Base-by-base conservation (phyloP, 495 filamentous ascomycete genomes). In the Chaetomium cochliodes region DNA sequence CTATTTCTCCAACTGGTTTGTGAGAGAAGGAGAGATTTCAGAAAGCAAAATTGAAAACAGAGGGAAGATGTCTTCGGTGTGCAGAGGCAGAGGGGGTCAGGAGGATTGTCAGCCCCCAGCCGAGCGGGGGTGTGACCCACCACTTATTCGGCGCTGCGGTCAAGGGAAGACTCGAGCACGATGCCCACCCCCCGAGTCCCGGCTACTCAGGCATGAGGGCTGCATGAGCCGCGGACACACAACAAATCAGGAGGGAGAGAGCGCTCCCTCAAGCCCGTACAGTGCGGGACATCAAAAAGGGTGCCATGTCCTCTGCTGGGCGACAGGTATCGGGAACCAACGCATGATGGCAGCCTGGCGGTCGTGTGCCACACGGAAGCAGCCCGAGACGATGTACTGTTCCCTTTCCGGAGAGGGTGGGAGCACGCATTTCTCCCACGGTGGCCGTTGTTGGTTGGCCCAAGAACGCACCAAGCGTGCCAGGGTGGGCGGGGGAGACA, bases 61-160 rank as follows among this genome's bases (percentile, higher is more conserved):
- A 30, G 52, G 54, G 46, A 44, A 59, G 65, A 65, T 18, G 44
- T 46, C 49, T 46, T 65, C 26, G 63, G 53, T 30, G 63, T 55
- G n/a, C n/a, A n/a, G n/a, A n/a, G n/a, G 47, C 44, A 47, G 67
- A 64, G 65, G 59, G 59, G 73, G 73, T 74, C 70, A 74, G 72
- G 65, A 73, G 69, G 68, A 73, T 64, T 56, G 71, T 67, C 56
- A 70, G 67, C 70, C 63, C 64, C 58, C 64, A 68, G 59, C 67
- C 61, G 64, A 69, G 73, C 69, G 73, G 73, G 65, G 73, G 68
- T 69, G 70, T 69, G 72, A 72, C 70, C 72, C 70, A 73, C 70
- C 73, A 70, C 73, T 73, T 74, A 71, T 71, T 71, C 67, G 67
- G 65, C 53, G 67, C 46, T 62, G 60, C 52, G 64, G 11, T 50